Conservation (phyloP, 1,284 basidiomycete genomes). For the Moesziomyces aphidis region DNA sequence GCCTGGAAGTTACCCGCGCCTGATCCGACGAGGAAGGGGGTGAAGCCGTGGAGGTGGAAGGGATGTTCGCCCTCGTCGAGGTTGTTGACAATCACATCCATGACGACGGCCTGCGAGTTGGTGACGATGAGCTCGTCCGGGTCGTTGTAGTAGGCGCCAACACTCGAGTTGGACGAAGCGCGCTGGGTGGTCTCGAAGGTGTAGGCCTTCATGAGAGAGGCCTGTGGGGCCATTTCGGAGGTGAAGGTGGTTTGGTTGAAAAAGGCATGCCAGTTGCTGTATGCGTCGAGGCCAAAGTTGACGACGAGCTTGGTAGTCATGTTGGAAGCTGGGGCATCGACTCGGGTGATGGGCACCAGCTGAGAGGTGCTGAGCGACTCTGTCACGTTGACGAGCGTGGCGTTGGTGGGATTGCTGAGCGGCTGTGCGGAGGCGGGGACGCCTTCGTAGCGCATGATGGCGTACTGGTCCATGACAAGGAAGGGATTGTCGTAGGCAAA, state of each 20-base stretch:
- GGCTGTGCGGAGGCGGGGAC: constrained; percentile 50
- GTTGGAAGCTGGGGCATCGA: constrained; percentile 40
- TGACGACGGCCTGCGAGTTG: constrained; percentile 48
- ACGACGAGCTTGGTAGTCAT: constrained; percentile 42
- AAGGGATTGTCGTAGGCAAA: constrained; percentile 65
- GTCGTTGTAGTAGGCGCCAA: constrained; percentile 31
- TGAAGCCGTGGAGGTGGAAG: constrained; percentile 68
- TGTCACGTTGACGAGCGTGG: constrained; percentile 26
- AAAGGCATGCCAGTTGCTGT: constrained; percentile 45
- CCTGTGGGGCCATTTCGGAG: constrained; percentile 32
- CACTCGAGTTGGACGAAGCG: constrained; percentile 22
- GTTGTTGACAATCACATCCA: constrained; percentile 66
- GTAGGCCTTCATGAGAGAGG: constrained; percentile 31
- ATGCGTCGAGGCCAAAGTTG: constrained; percentile 41
- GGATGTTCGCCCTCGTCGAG: constrained; percentile 71
- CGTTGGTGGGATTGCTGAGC: constrained; percentile 14
- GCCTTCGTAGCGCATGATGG: constrained; percentile 68
- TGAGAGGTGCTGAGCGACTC: constrained; percentile 28
- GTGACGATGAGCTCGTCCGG: constrained; percentile 42
- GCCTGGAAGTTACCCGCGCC: constrained; percentile 61
- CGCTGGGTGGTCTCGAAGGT: constrained; percentile 30
- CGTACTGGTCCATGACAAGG: constrained; percentile 67
- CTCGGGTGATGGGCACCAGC: constrained; percentile 25
- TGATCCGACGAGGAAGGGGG: constrained; percentile 62
- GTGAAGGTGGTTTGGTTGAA: constrained; percentile 53